Conservation (phyloP, 2,329 filamentous ascomycete genomes). For the Harringtonia aguacate region DNA sequence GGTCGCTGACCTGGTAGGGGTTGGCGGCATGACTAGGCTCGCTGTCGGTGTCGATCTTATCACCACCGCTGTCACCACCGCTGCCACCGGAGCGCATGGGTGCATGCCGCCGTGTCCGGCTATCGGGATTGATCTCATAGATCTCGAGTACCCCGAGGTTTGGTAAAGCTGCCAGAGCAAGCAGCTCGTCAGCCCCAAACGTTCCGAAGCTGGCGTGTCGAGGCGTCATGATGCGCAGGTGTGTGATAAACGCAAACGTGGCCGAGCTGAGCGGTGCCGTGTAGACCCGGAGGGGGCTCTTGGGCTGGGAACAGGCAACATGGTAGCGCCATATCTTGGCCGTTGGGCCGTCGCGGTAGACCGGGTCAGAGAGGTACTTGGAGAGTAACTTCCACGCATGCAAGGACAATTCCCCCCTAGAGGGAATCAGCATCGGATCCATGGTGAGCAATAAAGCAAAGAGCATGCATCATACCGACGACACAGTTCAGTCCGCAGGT, state of each 20-base stretch:
- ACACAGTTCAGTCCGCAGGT: neutral
- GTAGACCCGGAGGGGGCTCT: conserved; percentile 2
- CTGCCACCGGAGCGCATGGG: conserved; percentile 9
- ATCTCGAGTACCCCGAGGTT: conserved; percentile 39
- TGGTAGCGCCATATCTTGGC: neutral
- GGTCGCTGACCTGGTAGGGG: conserved; percentile 25
- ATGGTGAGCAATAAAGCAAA: neutral
- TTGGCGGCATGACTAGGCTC: neutral
- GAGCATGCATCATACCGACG: neutral
- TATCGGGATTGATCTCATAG: conserved; percentile 1
- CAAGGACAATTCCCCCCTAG: neutral
- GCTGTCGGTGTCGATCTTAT: no score
- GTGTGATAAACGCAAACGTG: conserved; percentile 17
- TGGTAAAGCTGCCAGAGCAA: conserved; percentile 27
- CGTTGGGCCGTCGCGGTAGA: neutral
- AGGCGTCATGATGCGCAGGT: conserved; percentile 14
- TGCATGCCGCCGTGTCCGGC: neutral
- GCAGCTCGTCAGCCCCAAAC: conserved; percentile 24
- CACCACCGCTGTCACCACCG: conserved; percentile 1
- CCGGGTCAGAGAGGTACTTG: neutral
- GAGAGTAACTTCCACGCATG: conserved; percentile 5
- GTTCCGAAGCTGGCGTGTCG: neutral
- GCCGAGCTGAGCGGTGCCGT: conserved; percentile 2
- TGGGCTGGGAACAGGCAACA: neutral
- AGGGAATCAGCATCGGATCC: no score